Base-by-base conservation (phyloP, 768 basidiomycete genomes). In the Pleurotus giganteus region DNA sequence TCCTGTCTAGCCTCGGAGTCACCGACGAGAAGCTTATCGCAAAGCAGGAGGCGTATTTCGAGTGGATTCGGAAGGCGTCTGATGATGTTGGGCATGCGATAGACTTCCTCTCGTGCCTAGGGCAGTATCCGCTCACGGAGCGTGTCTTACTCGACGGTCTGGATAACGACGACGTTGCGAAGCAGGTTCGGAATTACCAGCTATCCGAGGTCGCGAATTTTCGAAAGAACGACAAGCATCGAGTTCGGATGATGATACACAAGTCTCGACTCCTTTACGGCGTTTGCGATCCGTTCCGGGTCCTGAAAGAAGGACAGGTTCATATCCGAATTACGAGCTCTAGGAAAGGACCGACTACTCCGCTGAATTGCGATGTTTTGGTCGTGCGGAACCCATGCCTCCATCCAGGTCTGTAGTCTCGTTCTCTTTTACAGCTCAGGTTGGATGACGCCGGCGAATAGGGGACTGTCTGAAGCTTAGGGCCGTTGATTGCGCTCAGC, bases 321-420 rank as follows among this genome's bases (percentile, higher is more conserved):
- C 79, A 84, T 60, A 77, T 87, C 17, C 75, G 85, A 2, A 77
- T 88, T 28, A 81, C 78, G 0, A 69, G 74, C 0, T 71, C 72
- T 15, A 72, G 79, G 17, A 77, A 76, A 34, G 85, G 85, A 2
- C 71, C 73, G 0, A 69, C 78, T 3, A 85, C 85, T 0, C 74
- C 79, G 1, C 82, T 82, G 34, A 78, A 85, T 57, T 76, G 78
- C 0, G 82, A 86, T 59, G 83, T 86, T 0, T 69, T 87, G 4
- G 79, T 87, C 4, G 83, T 86, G 3, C 71, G 85, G 19, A 88
- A 88, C 63, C 86, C 86, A 0, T 88, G 85, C 58, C 73, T 87
- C 42, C 83, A 87, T 66, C 84, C 86, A 19, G 85, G 83, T 82
- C 47, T 3, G 68, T 56, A 1, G 11, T 15, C 2, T 3, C 46